These are phyloP conservation scores for Penicillium atrosanguineum DNA, from an alignment of 495 filamentous ascomycete species.

Conservation along the genomic window DNA sequence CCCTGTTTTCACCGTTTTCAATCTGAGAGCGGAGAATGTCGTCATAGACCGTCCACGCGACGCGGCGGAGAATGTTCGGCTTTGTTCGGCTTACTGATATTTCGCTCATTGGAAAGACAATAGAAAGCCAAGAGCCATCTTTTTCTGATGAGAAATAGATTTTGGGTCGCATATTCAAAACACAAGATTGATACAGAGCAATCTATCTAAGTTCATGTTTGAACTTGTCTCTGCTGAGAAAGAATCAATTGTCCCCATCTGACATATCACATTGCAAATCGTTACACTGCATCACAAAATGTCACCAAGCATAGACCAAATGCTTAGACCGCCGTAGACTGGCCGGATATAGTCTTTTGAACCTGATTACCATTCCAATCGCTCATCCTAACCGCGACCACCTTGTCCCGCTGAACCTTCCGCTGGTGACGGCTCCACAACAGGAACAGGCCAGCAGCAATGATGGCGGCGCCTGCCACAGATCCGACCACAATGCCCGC, in stretches of 20 bases:
- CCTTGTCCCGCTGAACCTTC: slow-evolving; percentile 6
- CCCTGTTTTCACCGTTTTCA: not conserved
- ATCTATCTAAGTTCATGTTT: not conserved
- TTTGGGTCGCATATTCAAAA: not conserved
- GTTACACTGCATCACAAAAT: not conserved
- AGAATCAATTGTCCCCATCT: not conserved
- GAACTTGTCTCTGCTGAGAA: not conserved
- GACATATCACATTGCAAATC: not conserved
- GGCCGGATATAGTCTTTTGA: not conserved
- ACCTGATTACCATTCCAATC: not conserved
- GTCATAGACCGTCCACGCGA: not conserved
- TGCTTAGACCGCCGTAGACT: not conserved
- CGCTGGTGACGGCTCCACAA: slow-evolving; percentile 11
- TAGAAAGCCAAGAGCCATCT: not conserved
- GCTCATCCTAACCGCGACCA: slow-evolving; percentile 6
- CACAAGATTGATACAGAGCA: not conserved
- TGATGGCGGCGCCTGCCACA: slow-evolving; percentile 32
- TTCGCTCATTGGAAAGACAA: not conserved
- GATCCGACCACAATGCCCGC: slow-evolving; percentile 48
- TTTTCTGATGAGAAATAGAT: not conserved
- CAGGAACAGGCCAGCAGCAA: slow-evolving; percentile 12
- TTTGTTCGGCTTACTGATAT: too few species aligned
- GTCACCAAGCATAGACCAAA: not conserved
- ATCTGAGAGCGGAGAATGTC: not conserved
- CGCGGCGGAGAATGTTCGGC: not conserved